These are phyloP conservation scores for Syzygium oleosum DNA, from an alignment of 345 rosid species.

Conservation along the genomic window DNA sequence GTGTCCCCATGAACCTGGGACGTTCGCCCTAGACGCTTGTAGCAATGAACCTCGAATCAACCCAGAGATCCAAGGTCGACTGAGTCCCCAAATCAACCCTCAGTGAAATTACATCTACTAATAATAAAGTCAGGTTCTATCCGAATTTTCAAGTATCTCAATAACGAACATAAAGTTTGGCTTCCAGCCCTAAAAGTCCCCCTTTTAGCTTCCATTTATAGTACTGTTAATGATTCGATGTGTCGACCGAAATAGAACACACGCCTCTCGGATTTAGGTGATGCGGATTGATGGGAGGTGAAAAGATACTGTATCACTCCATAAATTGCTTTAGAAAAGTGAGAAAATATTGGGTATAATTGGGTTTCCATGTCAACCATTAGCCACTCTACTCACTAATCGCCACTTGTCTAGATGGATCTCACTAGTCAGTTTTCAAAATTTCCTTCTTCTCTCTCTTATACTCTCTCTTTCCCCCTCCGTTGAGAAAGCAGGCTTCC, in stretches of 20 bases:
- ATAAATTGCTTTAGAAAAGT: background rate
- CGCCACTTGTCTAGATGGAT: background rate
- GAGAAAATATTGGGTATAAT: no score
- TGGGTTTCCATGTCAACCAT: background rate
- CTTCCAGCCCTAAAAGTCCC: background rate
- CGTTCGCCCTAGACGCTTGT: no score
- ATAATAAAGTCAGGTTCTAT: background rate
- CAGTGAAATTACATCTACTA: background rate
- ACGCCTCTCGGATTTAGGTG: no score
- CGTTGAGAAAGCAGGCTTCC: conserved; percentile 23
- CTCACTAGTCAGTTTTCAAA: background rate
- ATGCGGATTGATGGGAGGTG: background rate
- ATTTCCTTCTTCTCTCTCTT: background rate
- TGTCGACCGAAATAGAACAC: no score
- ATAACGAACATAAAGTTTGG: background rate
- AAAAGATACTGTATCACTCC: no score
- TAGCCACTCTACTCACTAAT: background rate
- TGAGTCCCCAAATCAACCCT: no score
- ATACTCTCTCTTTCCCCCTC: no score
- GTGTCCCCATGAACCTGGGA: no score
- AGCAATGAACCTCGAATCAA: no score
- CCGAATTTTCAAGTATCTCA: background rate
- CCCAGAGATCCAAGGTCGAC: no score
- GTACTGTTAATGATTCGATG: no score
- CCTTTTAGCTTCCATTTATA: no score